phyloP scores from a whole-genome alignment of 2,329 filamentous ascomycete species.

The Gliomastix tumulicola region DNA sequence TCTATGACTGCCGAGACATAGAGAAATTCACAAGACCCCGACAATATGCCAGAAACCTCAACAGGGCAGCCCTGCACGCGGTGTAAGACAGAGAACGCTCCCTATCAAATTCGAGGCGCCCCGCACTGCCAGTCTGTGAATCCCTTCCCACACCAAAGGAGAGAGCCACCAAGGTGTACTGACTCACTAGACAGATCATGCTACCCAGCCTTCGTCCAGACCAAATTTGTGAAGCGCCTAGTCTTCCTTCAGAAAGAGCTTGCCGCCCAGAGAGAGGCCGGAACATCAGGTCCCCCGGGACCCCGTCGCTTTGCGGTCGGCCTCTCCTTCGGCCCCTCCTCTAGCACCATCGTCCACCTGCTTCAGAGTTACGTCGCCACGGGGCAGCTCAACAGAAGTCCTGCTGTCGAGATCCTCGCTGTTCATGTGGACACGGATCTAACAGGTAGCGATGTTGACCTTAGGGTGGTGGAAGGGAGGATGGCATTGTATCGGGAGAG shows the following conservation, averaged over 20 bases:
- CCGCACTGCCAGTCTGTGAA: constrained; percentile 21
- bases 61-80: constrained; percentile 21
- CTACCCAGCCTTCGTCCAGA: constrained; percentile 69
- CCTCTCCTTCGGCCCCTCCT: constrained; percentile 78
- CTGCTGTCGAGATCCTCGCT: constrained; percentile 60
- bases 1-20: too few species aligned
- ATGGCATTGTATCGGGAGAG: too few species aligned
- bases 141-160: background rate
- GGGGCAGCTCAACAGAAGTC: constrained; percentile 61
- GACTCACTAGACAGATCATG: constrained; percentile 46
- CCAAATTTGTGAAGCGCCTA: constrained; percentile 72
- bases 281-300: constrained; percentile 22
- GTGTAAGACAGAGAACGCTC: constrained; percentile 21
- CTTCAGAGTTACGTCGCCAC: constrained; percentile 40
- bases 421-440: constrained; percentile 45
- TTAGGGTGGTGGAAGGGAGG: too few species aligned
- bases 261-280: constrained; percentile 40
- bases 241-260: constrained; percentile 43
- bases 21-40: too few species aligned
- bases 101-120: constrained; percentile 18
- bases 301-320: constrained; percentile 59
- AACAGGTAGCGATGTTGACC: constrained; percentile 7
- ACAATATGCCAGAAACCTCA: too few species aligned
- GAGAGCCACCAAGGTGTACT: too few species aligned
- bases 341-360: constrained; percentile 68